Evolutionary conservation across 257 asterid genomes (phyloP).

Genomic region (Nicotiana otophora): DNA sequence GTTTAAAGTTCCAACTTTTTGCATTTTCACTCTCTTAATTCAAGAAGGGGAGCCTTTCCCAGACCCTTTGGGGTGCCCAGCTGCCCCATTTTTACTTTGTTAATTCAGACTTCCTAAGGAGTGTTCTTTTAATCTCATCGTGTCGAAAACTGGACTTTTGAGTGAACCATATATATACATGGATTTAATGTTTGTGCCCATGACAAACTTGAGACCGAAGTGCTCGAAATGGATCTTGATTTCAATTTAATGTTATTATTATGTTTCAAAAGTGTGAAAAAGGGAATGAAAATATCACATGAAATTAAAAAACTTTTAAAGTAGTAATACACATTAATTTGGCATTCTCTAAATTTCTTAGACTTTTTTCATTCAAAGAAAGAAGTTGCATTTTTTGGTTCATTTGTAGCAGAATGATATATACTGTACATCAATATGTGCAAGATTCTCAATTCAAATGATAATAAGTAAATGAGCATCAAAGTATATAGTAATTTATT

Average conservation of each 20-base stretch:
- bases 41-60: neutral
- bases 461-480: neutral
- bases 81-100: neutral
- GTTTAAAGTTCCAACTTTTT: neutral
- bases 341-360: neutral
- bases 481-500: slow-evolving; percentile 9
- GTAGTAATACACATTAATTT: neutral
- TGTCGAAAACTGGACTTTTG: neutral
- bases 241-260: neutral
- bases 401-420: no score
- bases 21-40: neutral
- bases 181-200: neutral
- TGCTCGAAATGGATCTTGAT: neutral
- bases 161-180: neutral
- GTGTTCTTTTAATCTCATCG: neutral
- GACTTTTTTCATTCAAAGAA: neutral
- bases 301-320: neutral
- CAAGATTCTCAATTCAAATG: neutral
- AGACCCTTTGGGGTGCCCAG: no score
- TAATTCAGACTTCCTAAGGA: neutral
- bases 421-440: neutral
- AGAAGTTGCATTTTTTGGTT: no score
- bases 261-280: neutral
- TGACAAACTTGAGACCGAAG: neutral
- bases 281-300: neutral